Conservation (phyloP, 2,329 filamentous ascomycete species). For the Ophiognomonia clavigignenti-juglandacearum region DNA sequence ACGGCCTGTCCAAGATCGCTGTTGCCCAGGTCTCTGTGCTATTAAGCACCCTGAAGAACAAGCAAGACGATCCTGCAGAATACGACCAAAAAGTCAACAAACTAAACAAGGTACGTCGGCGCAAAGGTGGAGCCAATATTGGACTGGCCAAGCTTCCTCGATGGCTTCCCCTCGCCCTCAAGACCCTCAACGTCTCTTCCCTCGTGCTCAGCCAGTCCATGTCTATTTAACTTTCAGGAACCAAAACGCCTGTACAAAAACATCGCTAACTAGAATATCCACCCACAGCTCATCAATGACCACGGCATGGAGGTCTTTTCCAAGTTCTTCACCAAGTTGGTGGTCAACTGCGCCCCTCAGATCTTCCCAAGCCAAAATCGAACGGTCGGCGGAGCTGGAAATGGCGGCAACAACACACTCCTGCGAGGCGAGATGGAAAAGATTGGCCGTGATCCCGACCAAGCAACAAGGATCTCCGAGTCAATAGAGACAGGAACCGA, state of each 20-base stretch:
- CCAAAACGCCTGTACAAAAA: background rate
- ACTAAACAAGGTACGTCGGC: conserved; percentile 73
- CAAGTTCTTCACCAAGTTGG: conserved; percentile 89
- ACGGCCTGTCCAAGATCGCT: conserved; percentile 82
- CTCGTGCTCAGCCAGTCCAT: background rate
- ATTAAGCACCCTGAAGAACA: conserved; percentile 90
- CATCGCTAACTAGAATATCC: background rate
- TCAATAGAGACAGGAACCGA: conserved; percentile 86
- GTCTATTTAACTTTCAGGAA: background rate
- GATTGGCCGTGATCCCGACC: conserved; percentile 71
- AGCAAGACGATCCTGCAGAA: conserved; percentile 79
- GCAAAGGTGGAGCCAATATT: background rate
- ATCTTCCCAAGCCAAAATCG: conserved; percentile 81
- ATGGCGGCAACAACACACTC: conserved; percentile 77
- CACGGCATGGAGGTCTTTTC: conserved; percentile 99
- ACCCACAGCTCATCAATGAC: conserved; percentile 79
- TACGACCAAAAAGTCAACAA: conserved; percentile 90
- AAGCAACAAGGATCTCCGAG: conserved; percentile 88
- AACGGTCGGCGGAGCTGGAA: conserved; percentile 50
- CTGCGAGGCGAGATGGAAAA: conserved; percentile 82
- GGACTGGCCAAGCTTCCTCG: background rate
- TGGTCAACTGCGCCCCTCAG: conserved; percentile 84
- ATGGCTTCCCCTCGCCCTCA: no score
- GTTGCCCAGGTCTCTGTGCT: conserved; percentile 93
- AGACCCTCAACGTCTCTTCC: background rate